These are phyloP conservation scores for Trichopus zeylanicus DNA, from an alignment of 116 monocot species.

Conservation along the genomic window DNA sequence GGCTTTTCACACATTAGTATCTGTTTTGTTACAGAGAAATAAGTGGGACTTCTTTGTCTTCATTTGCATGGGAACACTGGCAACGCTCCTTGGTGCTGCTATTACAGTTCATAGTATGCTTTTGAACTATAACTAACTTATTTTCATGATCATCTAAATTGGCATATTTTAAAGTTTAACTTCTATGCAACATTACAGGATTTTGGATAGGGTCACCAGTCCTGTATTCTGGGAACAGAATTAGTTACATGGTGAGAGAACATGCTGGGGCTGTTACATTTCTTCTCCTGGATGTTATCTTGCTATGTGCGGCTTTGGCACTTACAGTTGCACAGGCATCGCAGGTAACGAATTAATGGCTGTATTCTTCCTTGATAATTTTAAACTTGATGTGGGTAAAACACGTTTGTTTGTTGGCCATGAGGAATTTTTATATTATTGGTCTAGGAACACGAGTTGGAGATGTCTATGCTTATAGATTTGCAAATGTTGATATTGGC, in stretches of 20 bases:
- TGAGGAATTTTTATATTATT: slow-evolving; percentile 10
- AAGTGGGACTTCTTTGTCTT: slow-evolving; percentile 83
- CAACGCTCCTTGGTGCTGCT: slow-evolving; percentile 41
- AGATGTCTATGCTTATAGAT: too few species aligned
- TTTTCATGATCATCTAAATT: too few species aligned
- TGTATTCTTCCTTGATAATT: too few species aligned
- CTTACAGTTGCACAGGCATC: slow-evolving; percentile 57
- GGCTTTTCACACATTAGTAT: too few species aligned
- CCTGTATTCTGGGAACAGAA: slow-evolving; percentile 45
- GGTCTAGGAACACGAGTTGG: too few species aligned
- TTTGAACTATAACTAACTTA: neutral
- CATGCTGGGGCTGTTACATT: slow-evolving; percentile 67
- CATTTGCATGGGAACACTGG: slow-evolving; percentile 59
- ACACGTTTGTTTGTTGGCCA: neutral
- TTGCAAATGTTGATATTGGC: too few species aligned
- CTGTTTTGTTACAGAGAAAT: slow-evolving; percentile 49
- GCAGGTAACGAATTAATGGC: slow-evolving; percentile 41
- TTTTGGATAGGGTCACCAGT: slow-evolving; percentile 46
- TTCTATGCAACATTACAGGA: slow-evolving; percentile 31
- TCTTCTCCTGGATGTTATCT: slow-evolving; percentile 37
- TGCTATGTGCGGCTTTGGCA: slow-evolving; percentile 38
- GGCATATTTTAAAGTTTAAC: neutral
- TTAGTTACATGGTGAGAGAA: slow-evolving; percentile 37
- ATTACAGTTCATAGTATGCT: slow-evolving; percentile 54
- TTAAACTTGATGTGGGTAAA: neutral